Percentiles rank a stretch among this genome's conserved stretches.
Evolutionary conservation across 768 basidiomycete genomes (phyloP).

Genomic region (Holtermannia corniformis): DNA sequence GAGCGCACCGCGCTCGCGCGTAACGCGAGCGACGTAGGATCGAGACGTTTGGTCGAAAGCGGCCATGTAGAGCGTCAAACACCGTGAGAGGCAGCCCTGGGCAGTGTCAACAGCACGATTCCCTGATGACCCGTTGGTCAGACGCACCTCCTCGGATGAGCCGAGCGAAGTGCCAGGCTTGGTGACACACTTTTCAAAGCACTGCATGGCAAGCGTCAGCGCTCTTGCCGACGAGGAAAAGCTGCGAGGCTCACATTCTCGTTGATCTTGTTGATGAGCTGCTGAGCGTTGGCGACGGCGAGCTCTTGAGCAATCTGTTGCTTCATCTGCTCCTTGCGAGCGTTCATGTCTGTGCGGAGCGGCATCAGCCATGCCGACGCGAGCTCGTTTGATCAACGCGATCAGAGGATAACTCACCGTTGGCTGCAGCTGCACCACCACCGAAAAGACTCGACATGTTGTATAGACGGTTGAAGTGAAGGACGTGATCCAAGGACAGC

Average conservation of each 20-base stretch:
- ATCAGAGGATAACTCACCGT: neutral
- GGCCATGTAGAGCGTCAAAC: conserved; percentile 40
- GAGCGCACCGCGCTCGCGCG: conserved; percentile 22
- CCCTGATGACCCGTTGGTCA: neutral
- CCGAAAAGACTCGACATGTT: neutral
- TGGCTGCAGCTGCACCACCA: neutral
- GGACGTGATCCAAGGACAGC: neutral
- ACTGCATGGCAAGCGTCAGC: conserved; percentile 18
- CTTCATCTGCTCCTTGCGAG: conserved; percentile 41
- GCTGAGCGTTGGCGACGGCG: conserved; percentile 40
- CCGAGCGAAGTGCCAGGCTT: conserved; percentile 31
- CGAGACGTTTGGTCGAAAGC: conserved; percentile 40
- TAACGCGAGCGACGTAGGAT: conserved; percentile 35
- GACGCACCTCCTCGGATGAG: conserved; percentile 37
- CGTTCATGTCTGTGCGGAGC: conserved; percentile 25
- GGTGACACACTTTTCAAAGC: conserved; percentile 38
- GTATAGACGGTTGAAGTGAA: neutral
- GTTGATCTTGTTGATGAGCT: conserved; percentile 42
- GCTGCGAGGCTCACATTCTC: conserved; percentile 33
- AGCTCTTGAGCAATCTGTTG: conserved; percentile 38
- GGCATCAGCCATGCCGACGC: neutral
- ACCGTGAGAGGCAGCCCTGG: conserved; percentile 37
- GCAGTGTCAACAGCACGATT: neutral
- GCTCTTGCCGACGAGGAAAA: neutral
- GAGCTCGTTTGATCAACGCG: too few relatives aligned